Base-by-base conservation (phyloP, 192 early-diverging fungal genomes). In the Podila epigama region DNA sequence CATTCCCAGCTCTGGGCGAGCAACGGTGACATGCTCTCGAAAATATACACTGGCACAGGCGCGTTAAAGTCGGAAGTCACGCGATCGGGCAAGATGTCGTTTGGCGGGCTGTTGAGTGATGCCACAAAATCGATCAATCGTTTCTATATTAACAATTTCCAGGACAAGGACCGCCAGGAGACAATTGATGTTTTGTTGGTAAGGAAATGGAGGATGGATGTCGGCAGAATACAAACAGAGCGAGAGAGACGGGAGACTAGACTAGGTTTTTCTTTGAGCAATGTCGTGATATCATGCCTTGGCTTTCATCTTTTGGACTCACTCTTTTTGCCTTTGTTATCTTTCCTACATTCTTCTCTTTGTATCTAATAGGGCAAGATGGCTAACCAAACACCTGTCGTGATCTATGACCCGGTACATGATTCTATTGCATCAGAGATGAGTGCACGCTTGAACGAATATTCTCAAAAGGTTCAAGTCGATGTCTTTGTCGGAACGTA, bases 31-130 rank as follows among this genome's bases (percentile, higher is more conserved):
- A 87, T 86, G 54, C 79, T 99, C 10, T 95, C 94, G 25, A 92
- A 88, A 53, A 92, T 97, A 12, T 99, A 98, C 71, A 92, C 98
- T 4, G 98, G 98, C 15, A 98, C 97, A 28, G 96, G 96, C 8
- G 98, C 98, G 11, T 85, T 99, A 1, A 96, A 96, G 63, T 93
- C 95, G 1, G 91, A 91, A 8, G 91, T 92, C 39, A 97, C 96
- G 0, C 85, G 95, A 15, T 92, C 94, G 4, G 96, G 96, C 48
- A 98, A 97, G 62, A 84, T 89, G 51, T 95, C 94, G 12, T 79
- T 95, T 56, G 78, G 88, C 37, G 83, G 86, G 75, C 66, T 69
- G 66, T 61, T 99, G 27, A 92, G 95, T 63, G 97, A 98, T 75
- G 95, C 97, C 16, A 91, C 92, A 5, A 97, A 97, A 63, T 94